These are phyloP conservation scores for Tricharina praecox DNA, from an alignment of 495 filamentous ascomycete species.

Conservation along the genomic window DNA sequence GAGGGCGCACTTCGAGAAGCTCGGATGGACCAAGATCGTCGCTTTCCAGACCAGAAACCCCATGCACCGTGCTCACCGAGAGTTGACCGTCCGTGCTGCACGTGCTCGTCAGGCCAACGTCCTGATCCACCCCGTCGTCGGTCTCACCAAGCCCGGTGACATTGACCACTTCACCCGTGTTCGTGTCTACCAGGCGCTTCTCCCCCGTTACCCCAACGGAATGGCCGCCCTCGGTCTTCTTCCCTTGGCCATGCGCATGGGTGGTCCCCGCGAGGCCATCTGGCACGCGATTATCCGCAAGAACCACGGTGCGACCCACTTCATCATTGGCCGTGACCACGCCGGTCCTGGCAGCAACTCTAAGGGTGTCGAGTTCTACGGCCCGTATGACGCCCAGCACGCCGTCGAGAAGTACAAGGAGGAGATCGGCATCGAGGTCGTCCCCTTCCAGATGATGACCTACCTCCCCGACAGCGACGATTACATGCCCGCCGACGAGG, in stretches of 20 bases:
- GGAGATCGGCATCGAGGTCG: conserved; percentile 95
- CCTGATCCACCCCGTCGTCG: conserved; percentile 96
- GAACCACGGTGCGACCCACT: conserved; percentile 97
- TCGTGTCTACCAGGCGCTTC: conserved; percentile 90
- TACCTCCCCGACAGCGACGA: conserved; percentile 95
- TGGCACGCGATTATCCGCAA: conserved; percentile 99
- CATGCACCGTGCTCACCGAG: conserved; percentile 96
- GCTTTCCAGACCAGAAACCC: conserved; percentile 98
- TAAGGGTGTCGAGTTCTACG: conserved; percentile 92
- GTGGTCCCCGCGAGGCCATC: conserved; percentile 91
- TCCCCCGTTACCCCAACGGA: conserved; percentile 94
- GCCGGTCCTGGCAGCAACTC: conserved; percentile 94
- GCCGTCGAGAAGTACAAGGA: conserved; percentile 91
- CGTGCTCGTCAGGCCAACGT: conserved; percentile 92
- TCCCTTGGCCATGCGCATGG: conserved; percentile 97
- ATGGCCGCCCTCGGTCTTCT: conserved; percentile 97
- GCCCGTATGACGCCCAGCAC: conserved; percentile 95
- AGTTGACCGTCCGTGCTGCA: conserved; percentile 91
- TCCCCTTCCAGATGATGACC: conserved; percentile 98
- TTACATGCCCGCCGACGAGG: conserved; percentile 82
- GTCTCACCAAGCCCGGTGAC: conserved; percentile 94
- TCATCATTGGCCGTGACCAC: conserved; percentile 97
- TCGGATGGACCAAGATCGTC: conserved; percentile 90
- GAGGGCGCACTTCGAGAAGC: conserved; percentile 93
- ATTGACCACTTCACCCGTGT: conserved; percentile 99